A percentile compares a stretch with the other conserved stretches of the same genome.
Conservation (phyloP, 2,329 filamentous ascomycete species). For the Alternaria viburni region DNA sequence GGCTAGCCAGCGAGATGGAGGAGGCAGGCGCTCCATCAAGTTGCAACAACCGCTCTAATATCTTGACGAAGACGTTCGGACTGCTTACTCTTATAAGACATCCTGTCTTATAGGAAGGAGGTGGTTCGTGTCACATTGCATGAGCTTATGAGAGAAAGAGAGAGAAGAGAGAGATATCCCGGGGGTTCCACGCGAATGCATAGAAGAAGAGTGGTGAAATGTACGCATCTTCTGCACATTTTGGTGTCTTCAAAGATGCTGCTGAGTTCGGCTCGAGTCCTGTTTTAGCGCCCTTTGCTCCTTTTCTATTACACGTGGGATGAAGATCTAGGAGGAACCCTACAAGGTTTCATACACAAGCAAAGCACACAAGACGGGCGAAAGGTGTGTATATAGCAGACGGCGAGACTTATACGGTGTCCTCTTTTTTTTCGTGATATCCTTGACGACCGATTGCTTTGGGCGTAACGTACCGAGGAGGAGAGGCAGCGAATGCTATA, state of each 20-base stretch:
- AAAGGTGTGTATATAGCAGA: slow-evolving; percentile 15
- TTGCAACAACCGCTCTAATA: slow-evolving; percentile 36
- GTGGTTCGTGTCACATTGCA: slow-evolving; percentile 18
- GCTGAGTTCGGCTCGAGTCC: neutral
- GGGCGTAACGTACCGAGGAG: neutral
- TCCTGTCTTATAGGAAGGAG: neutral
- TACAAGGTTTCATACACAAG: too few species aligned
- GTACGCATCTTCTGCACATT: slow-evolving; percentile 9
- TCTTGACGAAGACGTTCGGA: slow-evolving; percentile 11
- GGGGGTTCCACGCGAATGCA: slow-evolving; percentile 10
- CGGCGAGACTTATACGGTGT: neutral
- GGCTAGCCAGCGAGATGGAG: slow-evolving; percentile 37
- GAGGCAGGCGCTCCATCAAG: slow-evolving; percentile 49
- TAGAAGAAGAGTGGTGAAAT: neutral
- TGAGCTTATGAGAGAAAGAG: slow-evolving; percentile 37
- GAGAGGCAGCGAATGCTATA: slow-evolving; percentile 13
- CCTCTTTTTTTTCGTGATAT: slow-evolving; percentile 10
- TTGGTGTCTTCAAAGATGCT: neutral
- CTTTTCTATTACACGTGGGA: neutral
- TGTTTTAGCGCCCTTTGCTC: neutral
- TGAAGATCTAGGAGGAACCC: neutral
- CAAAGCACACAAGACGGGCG: slow-evolving; percentile 3
- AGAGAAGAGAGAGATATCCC: slow-evolving; percentile 39
- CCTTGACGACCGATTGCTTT: slow-evolving; percentile 10
- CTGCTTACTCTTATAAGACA: neutral